phyloP scores from a whole-genome alignment of 208 protist species.

The Wallacemonas rigidus region DNA sequence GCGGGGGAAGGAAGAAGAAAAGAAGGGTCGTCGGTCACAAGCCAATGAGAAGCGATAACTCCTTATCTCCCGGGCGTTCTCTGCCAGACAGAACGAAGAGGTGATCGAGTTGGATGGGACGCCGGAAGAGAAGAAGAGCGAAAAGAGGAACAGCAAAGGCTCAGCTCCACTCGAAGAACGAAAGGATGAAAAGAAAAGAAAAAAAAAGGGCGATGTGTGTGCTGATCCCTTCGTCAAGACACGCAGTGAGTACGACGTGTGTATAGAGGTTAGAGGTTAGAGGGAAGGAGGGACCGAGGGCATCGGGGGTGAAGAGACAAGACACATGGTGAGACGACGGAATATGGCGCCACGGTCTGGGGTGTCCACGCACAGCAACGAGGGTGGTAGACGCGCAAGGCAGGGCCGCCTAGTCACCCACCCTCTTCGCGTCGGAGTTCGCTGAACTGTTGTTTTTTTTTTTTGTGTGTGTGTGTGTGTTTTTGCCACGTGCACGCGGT shows the following conservation, averaged over 20 bases:
- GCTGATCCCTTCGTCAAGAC: not conserved
- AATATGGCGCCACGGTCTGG: too few relatives aligned
- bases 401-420: too few relatives aligned
- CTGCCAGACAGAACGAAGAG: not conserved
- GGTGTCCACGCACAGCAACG: too few relatives aligned
- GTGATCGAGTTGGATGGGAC: not conserved
- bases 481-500: too few relatives aligned
- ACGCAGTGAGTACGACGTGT: not conserved
- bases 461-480: not conserved
- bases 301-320: too few relatives aligned
- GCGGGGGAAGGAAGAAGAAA: not conserved
- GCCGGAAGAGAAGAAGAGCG: not conserved
- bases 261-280: not conserved
- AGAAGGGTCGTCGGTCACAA: not conserved
- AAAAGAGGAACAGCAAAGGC: too few relatives aligned
- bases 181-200: slow-evolving; percentile 5
- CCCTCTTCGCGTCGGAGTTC: too few relatives aligned
- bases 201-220: slow-evolving; percentile 14
- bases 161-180: not conserved
- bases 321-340: too few relatives aligned
- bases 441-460: not conserved
- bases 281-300: not conserved
- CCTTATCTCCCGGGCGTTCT: not conserved
- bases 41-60: too few relatives aligned
- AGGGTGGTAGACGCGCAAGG: too few relatives aligned